These are phyloP conservation scores for Mucuna pruriens DNA, from an alignment of 306 rosid genomes.

Conservation along the genomic window DNA sequence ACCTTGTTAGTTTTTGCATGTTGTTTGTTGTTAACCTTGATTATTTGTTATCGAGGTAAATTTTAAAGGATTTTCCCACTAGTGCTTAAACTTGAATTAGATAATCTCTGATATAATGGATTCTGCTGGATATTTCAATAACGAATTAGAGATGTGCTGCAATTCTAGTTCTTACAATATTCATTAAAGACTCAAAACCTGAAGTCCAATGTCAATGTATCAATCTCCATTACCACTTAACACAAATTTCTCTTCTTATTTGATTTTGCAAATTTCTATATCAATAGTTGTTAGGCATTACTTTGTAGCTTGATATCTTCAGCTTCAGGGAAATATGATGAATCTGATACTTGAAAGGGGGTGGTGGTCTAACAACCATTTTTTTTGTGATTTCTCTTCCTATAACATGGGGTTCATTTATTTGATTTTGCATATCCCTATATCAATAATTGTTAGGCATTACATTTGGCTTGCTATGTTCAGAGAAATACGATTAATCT, in stretches of 20 bases:
- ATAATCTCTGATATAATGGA: conserved; percentile 9
- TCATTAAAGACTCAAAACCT: not conserved
- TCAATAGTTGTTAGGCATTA: too few relatives aligned
- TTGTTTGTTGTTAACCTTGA: conserved; percentile 22
- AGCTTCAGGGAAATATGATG: not conserved
- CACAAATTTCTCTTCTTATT: conserved; percentile 10
- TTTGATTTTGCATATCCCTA: conserved; percentile 24
- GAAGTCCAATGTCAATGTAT: not conserved
- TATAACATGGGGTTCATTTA: not conserved
- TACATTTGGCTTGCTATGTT: not conserved
- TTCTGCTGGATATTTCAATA: conserved; percentile 11
- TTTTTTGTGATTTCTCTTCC: conserved; percentile 14
- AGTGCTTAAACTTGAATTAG: conserved; percentile 2
- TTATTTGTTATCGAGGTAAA: not conserved
- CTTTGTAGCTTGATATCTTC: not conserved
- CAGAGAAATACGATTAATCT: not conserved
- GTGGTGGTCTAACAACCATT: too few relatives aligned
- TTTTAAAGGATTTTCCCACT: not conserved
- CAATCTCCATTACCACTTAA: not conserved
- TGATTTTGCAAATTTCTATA: conserved; percentile 26
- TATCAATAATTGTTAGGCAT: conserved; percentile 4
- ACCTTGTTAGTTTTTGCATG: conserved; percentile 30
- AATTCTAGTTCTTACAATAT: conserved; percentile 2
- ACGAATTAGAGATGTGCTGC: conserved; percentile 7
- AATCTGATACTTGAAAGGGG: conserved; percentile 3